A percentile compares a stretch with the other conserved stretches of the same genome.
Evolutionary conservation across 1,139 yeast species (phyloP).

Genomic region (Kodamaea sp.): DNA sequence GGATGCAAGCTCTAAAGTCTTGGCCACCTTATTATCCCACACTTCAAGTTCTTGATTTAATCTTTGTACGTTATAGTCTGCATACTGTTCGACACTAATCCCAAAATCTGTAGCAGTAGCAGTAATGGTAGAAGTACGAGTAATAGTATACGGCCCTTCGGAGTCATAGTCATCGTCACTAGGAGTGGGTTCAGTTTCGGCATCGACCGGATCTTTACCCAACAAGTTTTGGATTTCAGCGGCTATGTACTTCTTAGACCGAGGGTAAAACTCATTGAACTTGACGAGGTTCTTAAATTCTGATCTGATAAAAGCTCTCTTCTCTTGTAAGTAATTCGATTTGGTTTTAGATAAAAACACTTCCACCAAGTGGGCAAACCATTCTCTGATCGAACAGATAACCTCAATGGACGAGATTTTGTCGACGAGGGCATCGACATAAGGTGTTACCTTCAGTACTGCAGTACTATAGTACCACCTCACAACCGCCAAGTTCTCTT

Average conservation of each 20-base stretch:
- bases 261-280: slow-evolving; percentile 19
- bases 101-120: slow-evolving; percentile 9
- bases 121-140: slow-evolving; percentile 33
- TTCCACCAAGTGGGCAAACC: slow-evolving; percentile 4
- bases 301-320: slow-evolving; percentile 23
- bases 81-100: slow-evolving; percentile 8
- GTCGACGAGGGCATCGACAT: too few species aligned
- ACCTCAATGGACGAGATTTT: background rate
- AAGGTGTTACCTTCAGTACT: slow-evolving; percentile 1
- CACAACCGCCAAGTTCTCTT: background rate
- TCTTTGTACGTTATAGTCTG: slow-evolving; percentile 6
- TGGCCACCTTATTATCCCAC: slow-evolving; percentile 40
- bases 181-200: slow-evolving; percentile 3
- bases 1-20: slow-evolving; percentile 45
- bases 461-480: background rate
- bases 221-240: slow-evolving; percentile 25
- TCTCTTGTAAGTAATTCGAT: slow-evolving; percentile 14
- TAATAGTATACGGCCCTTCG: slow-evolving; percentile 26
- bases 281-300: slow-evolving; percentile 32
- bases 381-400: background rate
- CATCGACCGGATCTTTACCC: slow-evolving; percentile 12
- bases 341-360: slow-evolving; percentile 9
- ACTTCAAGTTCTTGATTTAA: slow-evolving; percentile 31
- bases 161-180: slow-evolving; percentile 13
- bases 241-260: slow-evolving; percentile 18